Evolutionary conservation across 2,329 filamentous ascomycete genomes (phyloP).

Genomic region (Ascochyta lentis): DNA sequence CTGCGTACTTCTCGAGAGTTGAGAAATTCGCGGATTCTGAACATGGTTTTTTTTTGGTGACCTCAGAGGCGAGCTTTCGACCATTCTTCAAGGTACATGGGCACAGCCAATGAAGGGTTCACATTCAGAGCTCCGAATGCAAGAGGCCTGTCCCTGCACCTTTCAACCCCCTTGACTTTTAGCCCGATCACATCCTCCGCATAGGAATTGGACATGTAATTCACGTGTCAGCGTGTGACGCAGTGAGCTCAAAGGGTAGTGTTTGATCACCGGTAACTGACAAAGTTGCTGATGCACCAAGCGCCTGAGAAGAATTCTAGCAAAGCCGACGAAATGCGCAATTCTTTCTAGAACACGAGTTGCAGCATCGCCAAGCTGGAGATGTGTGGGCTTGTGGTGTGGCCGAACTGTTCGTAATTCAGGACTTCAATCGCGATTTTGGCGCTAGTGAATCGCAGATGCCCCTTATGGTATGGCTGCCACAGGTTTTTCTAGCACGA

Average conservation of each 20-base stretch:
- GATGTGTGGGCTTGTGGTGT: slow-evolving; percentile 7
- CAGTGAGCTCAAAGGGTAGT: neutral
- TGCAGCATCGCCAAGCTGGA: slow-evolving; percentile 9
- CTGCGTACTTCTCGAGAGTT: too few relatives aligned
- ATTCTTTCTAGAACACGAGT: slow-evolving; percentile 1
- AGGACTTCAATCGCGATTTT: slow-evolving; percentile 11
- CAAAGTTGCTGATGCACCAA: neutral
- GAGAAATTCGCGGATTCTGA: too few relatives aligned
- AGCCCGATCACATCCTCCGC: neutral
- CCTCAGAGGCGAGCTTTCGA: too few relatives aligned
- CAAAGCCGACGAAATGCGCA: slow-evolving; percentile 10
- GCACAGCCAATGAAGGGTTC: too few relatives aligned
- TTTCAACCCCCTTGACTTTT: neutral
- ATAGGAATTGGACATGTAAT: too few relatives aligned
- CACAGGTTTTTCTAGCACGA: slow-evolving; percentile 15
- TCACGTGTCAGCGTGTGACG: neutral
- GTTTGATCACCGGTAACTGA: neutral
- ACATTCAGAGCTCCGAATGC: too few relatives aligned
- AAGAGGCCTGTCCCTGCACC: too few relatives aligned
- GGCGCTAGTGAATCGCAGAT: slow-evolving; percentile 10
- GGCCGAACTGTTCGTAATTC: slow-evolving; percentile 1
- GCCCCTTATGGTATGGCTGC: slow-evolving; percentile 4
- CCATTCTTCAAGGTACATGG: too few relatives aligned
- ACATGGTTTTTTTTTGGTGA: too few relatives aligned
- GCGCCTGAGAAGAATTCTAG: neutral